These are phyloP conservation scores for Spathaspora arborariae DNA, from an alignment of 805 yeast species.

Conservation along the genomic window DNA sequence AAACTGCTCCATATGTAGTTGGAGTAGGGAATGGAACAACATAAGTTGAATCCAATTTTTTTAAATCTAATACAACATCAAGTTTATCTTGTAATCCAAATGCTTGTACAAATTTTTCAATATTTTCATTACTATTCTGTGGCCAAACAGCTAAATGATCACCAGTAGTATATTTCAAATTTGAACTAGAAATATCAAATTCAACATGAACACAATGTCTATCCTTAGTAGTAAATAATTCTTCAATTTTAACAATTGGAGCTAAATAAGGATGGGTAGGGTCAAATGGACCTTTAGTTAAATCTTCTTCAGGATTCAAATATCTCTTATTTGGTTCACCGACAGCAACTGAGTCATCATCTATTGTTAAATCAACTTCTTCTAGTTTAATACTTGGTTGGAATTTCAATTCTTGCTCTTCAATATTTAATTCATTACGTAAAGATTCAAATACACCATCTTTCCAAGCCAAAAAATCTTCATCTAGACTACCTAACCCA, in stretches of 20 bases:
- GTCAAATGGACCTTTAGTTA: constrained; percentile 70
- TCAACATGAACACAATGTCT: constrained; percentile 91
- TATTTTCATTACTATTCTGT: constrained; percentile 75
- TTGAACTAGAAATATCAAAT: constrained; percentile 72
- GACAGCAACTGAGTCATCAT: constrained; percentile 34
- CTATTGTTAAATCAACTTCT: constrained; percentile 25
- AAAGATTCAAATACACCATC: constrained; percentile 66
- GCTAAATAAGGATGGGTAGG: constrained; percentile 82
- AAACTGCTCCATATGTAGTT: constrained; percentile 82
- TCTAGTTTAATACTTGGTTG: constrained; percentile 60
- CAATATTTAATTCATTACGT: constrained; percentile 59
- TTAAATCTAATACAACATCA: constrained; percentile 57
- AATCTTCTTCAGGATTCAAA: constrained; percentile 23
- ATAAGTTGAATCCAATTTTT: constrained; percentile 67
- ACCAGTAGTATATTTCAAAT: constrained; percentile 86
- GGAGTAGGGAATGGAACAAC: constrained; percentile 68
- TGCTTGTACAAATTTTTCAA: constrained; percentile 59
- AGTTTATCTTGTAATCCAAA: constrained; percentile 55
- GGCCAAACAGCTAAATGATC: constrained; percentile 97
- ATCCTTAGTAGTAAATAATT: constrained; percentile 58
- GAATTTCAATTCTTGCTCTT: constrained; percentile 76
- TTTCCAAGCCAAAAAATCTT: constrained; percentile 92
- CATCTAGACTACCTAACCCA: constrained; percentile 92
- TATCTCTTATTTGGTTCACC: constrained; percentile 79
- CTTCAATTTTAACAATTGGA: constrained; percentile 55